phyloP scores from a whole-genome alignment of 768 basidiomycete species.

The Auricularia auricula-judae region DNA sequence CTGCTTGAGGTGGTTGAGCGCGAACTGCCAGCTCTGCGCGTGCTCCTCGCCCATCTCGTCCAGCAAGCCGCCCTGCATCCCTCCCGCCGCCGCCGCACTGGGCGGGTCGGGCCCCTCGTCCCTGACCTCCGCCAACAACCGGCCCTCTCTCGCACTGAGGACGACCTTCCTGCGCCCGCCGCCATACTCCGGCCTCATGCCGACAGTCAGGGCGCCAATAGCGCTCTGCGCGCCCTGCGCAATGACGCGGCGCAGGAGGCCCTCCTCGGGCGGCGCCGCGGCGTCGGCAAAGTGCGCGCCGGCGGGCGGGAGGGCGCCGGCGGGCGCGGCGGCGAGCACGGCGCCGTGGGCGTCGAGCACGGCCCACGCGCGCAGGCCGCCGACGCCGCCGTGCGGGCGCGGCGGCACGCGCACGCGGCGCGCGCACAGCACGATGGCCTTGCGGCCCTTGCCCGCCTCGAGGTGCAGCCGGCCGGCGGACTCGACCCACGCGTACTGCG shows the following conservation, averaged over 20 bases:
- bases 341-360: neutral
- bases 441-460: constrained; percentile 89
- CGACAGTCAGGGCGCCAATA: neutral
- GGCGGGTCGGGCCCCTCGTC: neutral
- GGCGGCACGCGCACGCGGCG: constrained; percentile 57
- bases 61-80: constrained; percentile 36
- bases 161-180: constrained; percentile 1
- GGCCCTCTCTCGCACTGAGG: constrained; percentile 6
- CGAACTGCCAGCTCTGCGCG: constrained; percentile 87
- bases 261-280: neutral
- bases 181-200: neutral
- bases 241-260: neutral
- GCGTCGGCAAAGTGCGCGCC: neutral
- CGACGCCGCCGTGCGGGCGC: constrained; percentile 50
- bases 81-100: neutral
- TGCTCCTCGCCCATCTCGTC: constrained; percentile 57
- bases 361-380: constrained; percentile 36
- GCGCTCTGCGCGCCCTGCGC: neutral
- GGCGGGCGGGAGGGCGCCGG: neutral
- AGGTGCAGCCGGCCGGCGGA: constrained; percentile 79
- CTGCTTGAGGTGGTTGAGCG: constrained; percentile 28
- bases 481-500: constrained; percentile 77
- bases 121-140: constrained; percentile 1
- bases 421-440: constrained; percentile 86
- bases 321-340: neutral